Evolutionary conservation across 2,329 filamentous ascomycete species (phyloP).

Genomic region (Diaporthe ilicicola): DNA sequence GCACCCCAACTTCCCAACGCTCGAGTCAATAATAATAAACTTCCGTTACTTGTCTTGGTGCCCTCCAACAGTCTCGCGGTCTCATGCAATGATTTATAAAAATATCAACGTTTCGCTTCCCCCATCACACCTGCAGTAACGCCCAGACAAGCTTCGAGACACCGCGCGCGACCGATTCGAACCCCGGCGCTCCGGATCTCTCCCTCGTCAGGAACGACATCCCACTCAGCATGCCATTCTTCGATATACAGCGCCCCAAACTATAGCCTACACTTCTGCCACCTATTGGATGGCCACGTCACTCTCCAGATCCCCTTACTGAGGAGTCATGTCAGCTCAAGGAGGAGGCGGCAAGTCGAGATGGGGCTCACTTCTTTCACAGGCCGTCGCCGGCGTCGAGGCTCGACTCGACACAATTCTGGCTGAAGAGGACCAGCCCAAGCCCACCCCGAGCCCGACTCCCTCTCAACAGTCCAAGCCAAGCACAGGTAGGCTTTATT

Average conservation of each 20-base stretch:
- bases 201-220: conserved; percentile 26
- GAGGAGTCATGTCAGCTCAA: conserved; percentile 55
- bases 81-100: conserved; percentile 12
- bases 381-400: conserved; percentile 93
- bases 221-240: conserved; percentile 31
- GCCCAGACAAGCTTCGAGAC: conserved; percentile 25
- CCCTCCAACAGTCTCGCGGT: conserved; percentile 2
- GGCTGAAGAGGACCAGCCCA: conserved; percentile 72
- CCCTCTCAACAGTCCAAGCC: conserved; percentile 44
- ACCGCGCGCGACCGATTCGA: conserved; percentile 24
- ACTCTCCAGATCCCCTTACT: conserved; percentile 27
- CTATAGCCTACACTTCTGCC: conserved; percentile 8
- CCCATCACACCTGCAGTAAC: conserved; percentile 4
- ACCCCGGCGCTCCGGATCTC: conserved; percentile 21
- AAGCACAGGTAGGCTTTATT: conserved; percentile 40
- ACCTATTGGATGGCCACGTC: conserved; percentile 34
- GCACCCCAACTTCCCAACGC: background rate
- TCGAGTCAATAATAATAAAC: conserved; percentile 23
- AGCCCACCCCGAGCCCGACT: conserved; percentile 44
- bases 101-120: conserved; percentile 10
- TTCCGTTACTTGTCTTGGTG: background rate
- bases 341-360: conserved; percentile 59
- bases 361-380: conserved; percentile 85
- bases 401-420: conserved; percentile 92
- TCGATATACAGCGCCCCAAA: background rate